Conservation (phyloP, 140 eudicot genomes). For the Erigeron philadelphicus region DNA sequence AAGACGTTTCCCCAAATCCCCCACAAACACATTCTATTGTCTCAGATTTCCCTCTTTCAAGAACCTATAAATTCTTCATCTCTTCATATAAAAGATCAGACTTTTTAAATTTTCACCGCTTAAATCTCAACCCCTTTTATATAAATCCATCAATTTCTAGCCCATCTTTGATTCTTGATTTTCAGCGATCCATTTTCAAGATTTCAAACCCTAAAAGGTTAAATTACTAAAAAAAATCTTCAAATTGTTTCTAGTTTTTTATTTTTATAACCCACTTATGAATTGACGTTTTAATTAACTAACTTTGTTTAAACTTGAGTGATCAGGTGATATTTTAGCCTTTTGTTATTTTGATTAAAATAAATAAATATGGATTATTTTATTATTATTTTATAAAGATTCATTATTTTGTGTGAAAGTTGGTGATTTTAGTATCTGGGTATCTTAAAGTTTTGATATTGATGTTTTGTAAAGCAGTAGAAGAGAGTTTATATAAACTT, state of each 20-base stretch:
- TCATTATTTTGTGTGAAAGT: too few relatives aligned
- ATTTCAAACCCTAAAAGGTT: conserved; percentile 19
- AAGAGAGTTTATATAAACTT: neutral
- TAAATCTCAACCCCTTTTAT: neutral
- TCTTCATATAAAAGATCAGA: conserved; percentile 25
- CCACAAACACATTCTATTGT: conserved; percentile 15
- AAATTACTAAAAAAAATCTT: neutral
- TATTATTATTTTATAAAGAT: neutral
- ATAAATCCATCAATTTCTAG: neutral
- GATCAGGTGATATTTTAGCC: too few relatives aligned
- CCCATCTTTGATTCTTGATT: neutral
- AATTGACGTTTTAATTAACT: too few relatives aligned
- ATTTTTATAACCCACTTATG: too few relatives aligned
- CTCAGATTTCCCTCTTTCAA: conserved; percentile 18
- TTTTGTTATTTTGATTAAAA: too few relatives aligned
- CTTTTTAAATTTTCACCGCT: conserved; percentile 29
- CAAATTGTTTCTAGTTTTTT: too few relatives aligned
- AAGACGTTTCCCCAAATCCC: neutral
- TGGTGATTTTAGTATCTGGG: neutral
- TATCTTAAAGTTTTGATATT: conserved; percentile 10
- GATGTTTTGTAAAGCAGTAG: neutral
- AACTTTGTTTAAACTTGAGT: too few relatives aligned
- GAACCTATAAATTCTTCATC: conserved; percentile 27
- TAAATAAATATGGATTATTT: too few relatives aligned
- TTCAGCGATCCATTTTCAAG: neutral